Evolutionary conservation across 306 rosid species (phyloP).

Genomic region (Prunus kanzakura): DNA sequence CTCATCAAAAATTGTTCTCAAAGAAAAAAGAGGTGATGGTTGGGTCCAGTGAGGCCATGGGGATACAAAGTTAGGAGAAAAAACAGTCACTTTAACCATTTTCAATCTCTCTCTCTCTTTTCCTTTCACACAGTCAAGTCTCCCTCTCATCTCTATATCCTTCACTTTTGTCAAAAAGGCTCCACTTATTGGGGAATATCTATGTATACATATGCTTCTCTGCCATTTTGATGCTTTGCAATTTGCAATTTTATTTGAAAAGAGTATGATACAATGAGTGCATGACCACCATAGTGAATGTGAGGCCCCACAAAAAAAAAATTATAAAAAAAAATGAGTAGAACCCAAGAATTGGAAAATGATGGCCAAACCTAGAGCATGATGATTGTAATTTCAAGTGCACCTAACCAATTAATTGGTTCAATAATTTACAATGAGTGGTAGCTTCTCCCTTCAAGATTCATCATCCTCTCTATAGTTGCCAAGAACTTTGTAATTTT

Average conservation of each 20-base stretch:
- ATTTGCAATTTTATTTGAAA: slow-evolving; percentile 24
- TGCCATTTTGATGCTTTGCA: slow-evolving; percentile 12
- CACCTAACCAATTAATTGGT: neutral
- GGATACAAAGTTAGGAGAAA: slow-evolving; percentile 28
- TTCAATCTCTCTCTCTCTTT: slow-evolving; percentile 30
- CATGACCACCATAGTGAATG: slow-evolving; percentile 4
- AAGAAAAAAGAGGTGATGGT: slow-evolving; percentile 16
- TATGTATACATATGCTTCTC: slow-evolving; percentile 26
- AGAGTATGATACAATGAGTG: neutral
- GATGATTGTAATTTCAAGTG: neutral
- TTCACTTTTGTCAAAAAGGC: slow-evolving; percentile 47
- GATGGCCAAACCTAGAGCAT: neutral
- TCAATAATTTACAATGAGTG: no score
- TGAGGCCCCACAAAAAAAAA: neutral
- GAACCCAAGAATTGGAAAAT: neutral
- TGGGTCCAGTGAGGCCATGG: slow-evolving; percentile 33
- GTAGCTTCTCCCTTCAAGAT: no score
- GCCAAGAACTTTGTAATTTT: no score
- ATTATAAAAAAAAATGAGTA: no score
- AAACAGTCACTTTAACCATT: slow-evolving; percentile 32
- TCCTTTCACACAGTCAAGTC: slow-evolving; percentile 2
- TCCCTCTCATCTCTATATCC: slow-evolving; percentile 18
- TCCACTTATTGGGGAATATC: slow-evolving; percentile 61
- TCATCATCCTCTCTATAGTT: no score
- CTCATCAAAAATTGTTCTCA: neutral